phyloP scores from a whole-genome alignment of 2,329 filamentous ascomycete species.

The Zasmidium citrigriseum region DNA sequence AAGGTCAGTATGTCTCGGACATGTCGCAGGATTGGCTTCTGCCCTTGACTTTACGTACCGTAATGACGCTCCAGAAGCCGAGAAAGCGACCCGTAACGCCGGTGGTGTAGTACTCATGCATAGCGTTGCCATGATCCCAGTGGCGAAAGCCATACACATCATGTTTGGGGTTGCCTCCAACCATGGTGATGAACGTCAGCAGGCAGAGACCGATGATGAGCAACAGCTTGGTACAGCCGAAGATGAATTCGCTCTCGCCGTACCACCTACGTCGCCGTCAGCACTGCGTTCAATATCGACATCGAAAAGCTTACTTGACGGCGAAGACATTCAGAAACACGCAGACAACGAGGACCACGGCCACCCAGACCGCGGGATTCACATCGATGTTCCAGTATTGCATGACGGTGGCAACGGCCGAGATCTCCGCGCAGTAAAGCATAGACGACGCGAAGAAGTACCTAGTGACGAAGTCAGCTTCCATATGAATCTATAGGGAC shows the following conservation, averaged over 20 bases:
- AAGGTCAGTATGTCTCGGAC: no score
- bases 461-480: no score
- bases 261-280: slow-evolving; percentile 8
- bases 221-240: slow-evolving; percentile 11
- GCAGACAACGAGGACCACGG: slow-evolving; percentile 30
- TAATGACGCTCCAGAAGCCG: slow-evolving; percentile 59
- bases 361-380: slow-evolving; percentile 40
- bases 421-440: slow-evolving; percentile 57
- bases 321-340: slow-evolving; percentile 17
- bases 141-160: slow-evolving; percentile 21
- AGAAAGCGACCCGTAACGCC: slow-evolving; percentile 37
- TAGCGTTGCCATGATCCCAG: slow-evolving; percentile 11
- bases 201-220: slow-evolving; percentile 11
- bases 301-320: slow-evolving; percentile 10
- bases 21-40: no score
- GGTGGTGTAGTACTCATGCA: slow-evolving; percentile 10
- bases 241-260: slow-evolving; percentile 21
- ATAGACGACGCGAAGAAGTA: slow-evolving; percentile 51
- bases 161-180: slow-evolving; percentile 14
- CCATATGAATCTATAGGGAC: no score
- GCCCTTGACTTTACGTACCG: no score
- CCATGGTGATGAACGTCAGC: slow-evolving; percentile 17
- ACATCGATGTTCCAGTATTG: slow-evolving; percentile 54
- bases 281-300: background rate
- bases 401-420: slow-evolving; percentile 63